Base-by-base conservation (phyloP, 805 yeast species). In the Saturnispora serradocipensis region DNA sequence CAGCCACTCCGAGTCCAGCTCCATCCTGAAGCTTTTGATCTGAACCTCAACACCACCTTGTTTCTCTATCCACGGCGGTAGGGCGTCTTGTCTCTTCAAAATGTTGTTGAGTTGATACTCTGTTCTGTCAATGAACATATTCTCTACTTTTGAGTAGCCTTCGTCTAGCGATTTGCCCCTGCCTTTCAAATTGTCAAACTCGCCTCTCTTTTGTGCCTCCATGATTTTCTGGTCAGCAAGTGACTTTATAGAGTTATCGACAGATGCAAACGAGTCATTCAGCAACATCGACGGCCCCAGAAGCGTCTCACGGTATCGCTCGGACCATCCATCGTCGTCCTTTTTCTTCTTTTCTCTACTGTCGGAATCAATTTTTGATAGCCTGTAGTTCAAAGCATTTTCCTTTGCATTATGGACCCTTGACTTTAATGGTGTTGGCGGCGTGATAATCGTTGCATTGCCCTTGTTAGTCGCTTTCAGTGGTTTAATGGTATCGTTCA, bases 11-110 rank as follows among this genome's bases (percentile, higher is more conserved):
- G 59, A 50, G 40, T 70, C 74, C 30, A 82, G 50, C 35, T 71
- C 71, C 0, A 57, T 54, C 49, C 89, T 66, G 50, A 86, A 80
- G 0, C 60, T 60, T 2, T 59, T 61, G 8, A 85, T 72, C 36
- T 76, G 77, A 2, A 59, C 54, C 43, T 76, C 74, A 4, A 84
- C 78, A 2, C 78, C 73, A 18, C 77, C 72, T 64, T 86, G 93
- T 51, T 78, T 82, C 59, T 88, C 95, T 36, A 89, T 83, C 97
- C 97, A 89, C 0, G 95, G 95, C 0, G 96, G 96, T 10, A 81
- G 70, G 1, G 87, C 81, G 46, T 87, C 89, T 64, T 89, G 96
- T 43, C 78, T 76, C 55, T 75, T 78, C 52, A 89, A 67, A 44
- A 89, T 83, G 55, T 86, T 81, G 66, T 89, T 89, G 68, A 89